Conservation (phyloP, 2,329 filamentous ascomycete genomes). For the Monosporascus sp. region DNA sequence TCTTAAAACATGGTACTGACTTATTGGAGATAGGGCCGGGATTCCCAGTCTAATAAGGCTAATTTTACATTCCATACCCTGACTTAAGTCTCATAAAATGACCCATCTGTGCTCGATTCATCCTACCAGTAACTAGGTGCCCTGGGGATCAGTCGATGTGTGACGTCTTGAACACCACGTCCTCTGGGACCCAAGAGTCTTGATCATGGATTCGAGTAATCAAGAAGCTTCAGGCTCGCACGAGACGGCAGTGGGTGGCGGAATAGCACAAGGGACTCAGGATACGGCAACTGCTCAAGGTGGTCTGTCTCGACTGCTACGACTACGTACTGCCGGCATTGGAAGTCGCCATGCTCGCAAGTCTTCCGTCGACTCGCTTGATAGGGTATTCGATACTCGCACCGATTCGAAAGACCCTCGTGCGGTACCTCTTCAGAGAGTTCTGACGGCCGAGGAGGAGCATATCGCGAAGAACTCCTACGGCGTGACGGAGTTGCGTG, state of each 20-base stretch:
- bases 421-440: constrained; percentile 6
- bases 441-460: constrained; percentile 19
- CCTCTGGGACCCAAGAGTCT: neutral
- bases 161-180: neutral
- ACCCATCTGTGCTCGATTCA: neutral
- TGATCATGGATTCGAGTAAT: neutral
- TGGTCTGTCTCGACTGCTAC: constrained; percentile 15
- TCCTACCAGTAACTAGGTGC: too few relatives aligned
- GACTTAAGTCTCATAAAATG: neutral
- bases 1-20: too few relatives aligned
- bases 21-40: too few relatives aligned
- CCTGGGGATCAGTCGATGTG: neutral
- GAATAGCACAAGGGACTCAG: constrained; percentile 1
- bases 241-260: neutral
- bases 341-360: constrained; percentile 11
- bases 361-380: constrained; percentile 22
- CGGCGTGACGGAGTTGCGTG: constrained; percentile 38
- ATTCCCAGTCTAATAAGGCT: too few relatives aligned
- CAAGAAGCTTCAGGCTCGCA: neutral
- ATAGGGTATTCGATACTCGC: constrained; percentile 24
- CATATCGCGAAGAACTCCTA: constrained; percentile 34
- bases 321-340: constrained; percentile 11
- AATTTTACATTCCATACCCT: neutral
- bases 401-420: constrained; percentile 9
- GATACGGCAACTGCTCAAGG: constrained; percentile 2